Conservation (phyloP, 169 alveolate species). For the Perkinsus chesapeaki region DNA sequence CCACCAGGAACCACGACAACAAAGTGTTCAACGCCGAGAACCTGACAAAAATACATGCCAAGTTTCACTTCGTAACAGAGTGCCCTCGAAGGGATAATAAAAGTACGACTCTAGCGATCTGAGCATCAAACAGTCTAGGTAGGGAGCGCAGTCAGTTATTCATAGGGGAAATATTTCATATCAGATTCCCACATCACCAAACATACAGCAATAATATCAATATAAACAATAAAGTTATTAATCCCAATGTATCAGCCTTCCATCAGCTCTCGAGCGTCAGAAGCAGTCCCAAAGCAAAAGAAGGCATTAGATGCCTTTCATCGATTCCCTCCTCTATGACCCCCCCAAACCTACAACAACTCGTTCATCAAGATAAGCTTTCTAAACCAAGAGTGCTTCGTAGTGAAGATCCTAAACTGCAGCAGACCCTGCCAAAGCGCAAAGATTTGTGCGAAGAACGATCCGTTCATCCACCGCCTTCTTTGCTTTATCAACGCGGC, state of each 20-base stretch:
- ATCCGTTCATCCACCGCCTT: conserved; percentile 30
- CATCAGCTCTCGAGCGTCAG: too few species aligned
- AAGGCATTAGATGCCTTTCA: not conserved
- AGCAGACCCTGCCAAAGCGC: conserved; percentile 5
- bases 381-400: conserved; percentile 17
- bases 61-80: too few species aligned
- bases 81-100: too few species aligned
- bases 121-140: too few species aligned
- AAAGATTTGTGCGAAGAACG: conserved; percentile 21
- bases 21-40: conserved; percentile 12
- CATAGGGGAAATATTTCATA: too few species aligned
- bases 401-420: conserved; percentile 8
- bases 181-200: too few species aligned
- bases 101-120: too few species aligned
- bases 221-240: too few species aligned
- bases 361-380: conserved; percentile 5
- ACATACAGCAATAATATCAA: too few species aligned
- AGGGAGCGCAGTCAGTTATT: too few species aligned
- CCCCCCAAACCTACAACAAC: not conserved
- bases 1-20: conserved; percentile 25
- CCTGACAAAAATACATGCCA: not conserved
- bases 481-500: conserved; percentile 21
- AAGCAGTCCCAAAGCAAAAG: too few species aligned
- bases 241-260: too few species aligned
- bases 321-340: not conserved